Base-by-base conservation (phyloP, 306 rosid genomes). In the Gastrolobium bilobum region DNA sequence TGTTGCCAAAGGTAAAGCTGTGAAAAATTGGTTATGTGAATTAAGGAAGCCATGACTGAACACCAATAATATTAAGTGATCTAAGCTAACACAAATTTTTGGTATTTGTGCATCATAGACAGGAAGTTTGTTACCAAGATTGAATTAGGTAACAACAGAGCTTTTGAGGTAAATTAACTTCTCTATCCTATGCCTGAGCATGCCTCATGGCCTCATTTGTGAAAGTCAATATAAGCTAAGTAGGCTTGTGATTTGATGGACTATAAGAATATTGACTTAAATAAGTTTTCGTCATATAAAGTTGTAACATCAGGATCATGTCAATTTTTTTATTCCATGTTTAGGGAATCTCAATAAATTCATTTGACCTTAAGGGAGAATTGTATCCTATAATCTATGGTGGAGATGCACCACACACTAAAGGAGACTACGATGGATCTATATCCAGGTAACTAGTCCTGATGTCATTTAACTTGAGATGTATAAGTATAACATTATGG, bases 1-100 rank as follows among this genome's bases (percentile, higher is more conserved):
- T 65, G 62, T 94, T 51, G 88, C 92, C 73, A 94, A 92, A 78
- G 98, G 98, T 34, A 89, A 67, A 74, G 81, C 75, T 39, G 84
- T 91, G 43, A 88, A 82, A 79, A 84, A 82, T 68, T 94, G 97
- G 97, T 69, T 92, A 34, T 79, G 80, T 73, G 39, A 77, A 54
- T n/a, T 70, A 1, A 77, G 47, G 63, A 83, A 73, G 8, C 20
- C 61, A 35, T 81, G 11, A 59, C 7, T 50, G 43, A 7, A 31
- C 9, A 30, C 31, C 44, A 30, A n/a, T 35, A 14, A 8, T n/a
- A n/a, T n/a, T n/a, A n/a, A n/a, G n/a, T n/a, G n/a, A n/a, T n/a
- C n/a, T n/a, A n/a, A n/a, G n/a, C n/a, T n/a, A n/a, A n/a, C n/a
- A n/a, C n/a, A n/a, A n/a, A n/a, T n/a, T n/a, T n/a, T n/a, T n/a